Conservation (phyloP, 75 land plant genomes). For the Azolla pinnata region DNA sequence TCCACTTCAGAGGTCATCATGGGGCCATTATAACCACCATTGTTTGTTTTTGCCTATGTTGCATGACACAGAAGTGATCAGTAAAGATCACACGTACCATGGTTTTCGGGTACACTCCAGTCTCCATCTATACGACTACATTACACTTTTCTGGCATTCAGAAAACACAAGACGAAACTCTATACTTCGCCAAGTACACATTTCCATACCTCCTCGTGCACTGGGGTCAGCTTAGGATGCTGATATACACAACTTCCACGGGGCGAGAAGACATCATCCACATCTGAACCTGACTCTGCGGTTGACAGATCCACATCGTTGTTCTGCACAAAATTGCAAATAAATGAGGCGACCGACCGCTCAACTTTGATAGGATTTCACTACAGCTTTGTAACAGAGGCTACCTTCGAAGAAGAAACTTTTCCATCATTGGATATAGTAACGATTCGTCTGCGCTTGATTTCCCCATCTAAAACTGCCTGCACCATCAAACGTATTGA, state of each 20-base stretch:
- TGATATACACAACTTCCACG: conserved; percentile 8
- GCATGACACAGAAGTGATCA: background rate
- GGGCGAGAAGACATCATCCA: conserved; percentile 27
- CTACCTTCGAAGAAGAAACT: too few species aligned
- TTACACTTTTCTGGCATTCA: too few species aligned
- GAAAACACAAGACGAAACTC: background rate
- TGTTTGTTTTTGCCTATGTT: background rate
- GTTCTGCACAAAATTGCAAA: background rate
- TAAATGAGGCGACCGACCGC: too few species aligned
- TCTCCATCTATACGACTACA: too few species aligned
- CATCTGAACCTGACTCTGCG: conserved; percentile 38
- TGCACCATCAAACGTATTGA: conserved; percentile 8
- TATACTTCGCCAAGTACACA: background rate
- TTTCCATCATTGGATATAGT: conserved; percentile 36
- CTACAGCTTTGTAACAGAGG: too few species aligned
- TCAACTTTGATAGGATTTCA: too few species aligned
- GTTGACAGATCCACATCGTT: conserved; percentile 45
- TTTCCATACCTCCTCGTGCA: conserved; percentile 45
- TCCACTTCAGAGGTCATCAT: conserved; percentile 11
- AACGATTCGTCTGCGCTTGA: conserved; percentile 22
- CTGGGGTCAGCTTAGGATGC: conserved; percentile 38
- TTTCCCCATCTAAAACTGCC: conserved; percentile 62
- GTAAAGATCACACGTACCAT: too few species aligned
- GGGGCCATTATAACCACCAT: background rate
- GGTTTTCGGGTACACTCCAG: too few species aligned